phyloP scores from a whole-genome alignment of 148 eudicot species.

The Diospyros lotus region DNA sequence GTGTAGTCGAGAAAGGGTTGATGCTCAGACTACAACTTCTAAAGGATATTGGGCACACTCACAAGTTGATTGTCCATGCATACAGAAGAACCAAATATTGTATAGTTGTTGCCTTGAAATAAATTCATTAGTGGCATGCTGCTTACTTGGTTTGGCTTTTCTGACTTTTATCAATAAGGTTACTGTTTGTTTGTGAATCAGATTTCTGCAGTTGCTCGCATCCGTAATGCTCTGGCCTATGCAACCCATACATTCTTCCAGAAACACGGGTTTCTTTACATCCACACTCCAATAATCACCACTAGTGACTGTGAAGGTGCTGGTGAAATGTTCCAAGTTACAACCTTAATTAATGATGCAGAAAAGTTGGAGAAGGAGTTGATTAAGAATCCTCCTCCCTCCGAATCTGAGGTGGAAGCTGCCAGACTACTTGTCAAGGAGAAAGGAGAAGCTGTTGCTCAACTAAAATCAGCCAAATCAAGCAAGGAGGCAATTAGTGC shows the following conservation, averaged over 20 bases:
- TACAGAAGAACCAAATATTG: too few species aligned
- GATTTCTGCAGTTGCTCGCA: slow-evolving; percentile 71
- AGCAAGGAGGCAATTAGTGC: slow-evolving; percentile 52
- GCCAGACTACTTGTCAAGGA: slow-evolving; percentile 50
- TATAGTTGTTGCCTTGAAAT: too few species aligned
- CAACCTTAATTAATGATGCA: slow-evolving; percentile 58
- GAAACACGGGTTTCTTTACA: slow-evolving; percentile 54
- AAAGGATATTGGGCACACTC: too few species aligned
- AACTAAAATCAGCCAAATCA: slow-evolving; percentile 65
- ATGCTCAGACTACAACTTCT: too few species aligned
- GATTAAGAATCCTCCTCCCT: slow-evolving; percentile 54
- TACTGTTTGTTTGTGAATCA: slow-evolving; percentile 14
- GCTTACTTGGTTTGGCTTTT: neutral
- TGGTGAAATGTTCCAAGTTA: slow-evolving; percentile 89
- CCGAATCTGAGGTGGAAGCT: slow-evolving; percentile 53
- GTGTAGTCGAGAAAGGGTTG: too few species aligned
- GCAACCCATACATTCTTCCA: slow-evolving; percentile 83
- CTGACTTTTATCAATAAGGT: neutral
- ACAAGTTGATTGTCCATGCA: too few species aligned
- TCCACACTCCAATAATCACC: slow-evolving; percentile 77
- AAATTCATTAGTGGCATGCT: neutral
- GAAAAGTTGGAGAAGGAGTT: slow-evolving; percentile 73
- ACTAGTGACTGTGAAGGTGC: slow-evolving; percentile 95
- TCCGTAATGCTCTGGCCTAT: slow-evolving; percentile 73
- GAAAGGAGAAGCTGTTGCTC: slow-evolving; percentile 55